Conservation (phyloP, 352 stramenopile species). For the Phytophthora hibernalis region DNA sequence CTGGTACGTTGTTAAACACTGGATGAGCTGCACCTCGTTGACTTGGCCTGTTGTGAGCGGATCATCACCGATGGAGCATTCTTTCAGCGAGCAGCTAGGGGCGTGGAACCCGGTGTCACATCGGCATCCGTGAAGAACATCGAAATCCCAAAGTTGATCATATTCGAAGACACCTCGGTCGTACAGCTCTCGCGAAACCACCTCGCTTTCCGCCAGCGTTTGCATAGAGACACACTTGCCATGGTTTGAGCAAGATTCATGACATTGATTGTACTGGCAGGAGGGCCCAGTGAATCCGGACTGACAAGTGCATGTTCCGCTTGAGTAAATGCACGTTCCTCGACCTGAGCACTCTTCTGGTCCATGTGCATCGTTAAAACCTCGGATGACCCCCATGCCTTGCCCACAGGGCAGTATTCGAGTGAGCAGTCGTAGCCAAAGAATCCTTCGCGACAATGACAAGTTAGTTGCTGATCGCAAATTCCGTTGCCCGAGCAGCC, state of each 20-base stretch:
- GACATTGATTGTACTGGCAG: constrained; percentile 67
- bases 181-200: constrained; percentile 62
- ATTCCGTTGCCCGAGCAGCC: constrained; percentile 61
- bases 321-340: constrained; percentile 73
- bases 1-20: constrained; percentile 66
- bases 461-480: constrained; percentile 68
- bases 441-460: constrained; percentile 60
- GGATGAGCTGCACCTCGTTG: constrained; percentile 71
- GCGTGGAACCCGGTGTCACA: constrained; percentile 74
- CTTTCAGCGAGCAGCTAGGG: constrained; percentile 63
- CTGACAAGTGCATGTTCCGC: constrained; percentile 84
- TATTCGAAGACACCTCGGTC: constrained; percentile 51
- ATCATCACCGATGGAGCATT: constrained; percentile 74
- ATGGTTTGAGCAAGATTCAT: constrained; percentile 51
- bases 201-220: constrained; percentile 56
- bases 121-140: constrained; percentile 78
- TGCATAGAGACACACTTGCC: constrained; percentile 81
- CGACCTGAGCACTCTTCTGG: constrained; percentile 61
- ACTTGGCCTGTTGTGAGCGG: constrained; percentile 61
- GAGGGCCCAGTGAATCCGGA: constrained; percentile 76
- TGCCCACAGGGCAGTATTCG: constrained; percentile 50
- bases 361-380: constrained; percentile 53
- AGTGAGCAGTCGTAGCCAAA: constrained; percentile 75
- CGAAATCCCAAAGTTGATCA: constrained; percentile 71
- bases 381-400: constrained; percentile 62